A percentile compares a stretch with the other conserved stretches of the same genome.
These are phyloP conservation scores for Xylaria cubensis DNA, from an alignment of 495 filamentous ascomycete genomes.

Conservation along the genomic window DNA sequence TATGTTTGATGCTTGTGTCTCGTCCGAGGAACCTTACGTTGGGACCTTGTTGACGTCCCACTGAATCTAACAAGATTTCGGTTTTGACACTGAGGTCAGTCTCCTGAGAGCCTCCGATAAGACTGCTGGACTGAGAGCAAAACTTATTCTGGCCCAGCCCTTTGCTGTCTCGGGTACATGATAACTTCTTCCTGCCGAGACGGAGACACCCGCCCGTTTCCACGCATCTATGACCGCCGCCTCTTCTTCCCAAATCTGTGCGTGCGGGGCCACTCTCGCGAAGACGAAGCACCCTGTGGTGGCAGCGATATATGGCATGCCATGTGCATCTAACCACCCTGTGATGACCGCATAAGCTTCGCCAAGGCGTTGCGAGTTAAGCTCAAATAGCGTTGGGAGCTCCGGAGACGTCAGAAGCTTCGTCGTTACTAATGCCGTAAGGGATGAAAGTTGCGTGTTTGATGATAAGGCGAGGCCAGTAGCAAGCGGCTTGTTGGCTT, in stretches of 20 bases:
- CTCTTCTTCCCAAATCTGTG: constrained; percentile 6
- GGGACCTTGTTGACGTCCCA: too few relatives aligned
- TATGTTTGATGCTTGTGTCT: too few relatives aligned
- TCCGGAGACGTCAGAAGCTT: not conserved
- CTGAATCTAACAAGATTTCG: too few relatives aligned
- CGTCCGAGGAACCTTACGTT: too few relatives aligned
- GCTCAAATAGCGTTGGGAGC: not conserved
- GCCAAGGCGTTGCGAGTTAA: constrained; percentile 1
- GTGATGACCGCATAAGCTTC: not conserved
- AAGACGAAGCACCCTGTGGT: not conserved
- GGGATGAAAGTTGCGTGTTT: constrained; percentile 21
- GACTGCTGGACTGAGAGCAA: too few relatives aligned
- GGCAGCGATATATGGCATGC: not conserved
- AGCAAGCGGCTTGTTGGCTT: constrained; percentile 16
- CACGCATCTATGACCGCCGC: too few relatives aligned
- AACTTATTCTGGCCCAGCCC: too few relatives aligned
- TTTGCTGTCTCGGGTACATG: too few relatives aligned
- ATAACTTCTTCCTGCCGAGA: too few relatives aligned
- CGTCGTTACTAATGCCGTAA: constrained; percentile 9
- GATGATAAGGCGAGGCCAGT: constrained; percentile 15
- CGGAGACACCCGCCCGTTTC: too few relatives aligned
- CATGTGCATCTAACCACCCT: not conserved
- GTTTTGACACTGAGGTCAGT: too few relatives aligned
- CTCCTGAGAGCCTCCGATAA: too few relatives aligned
- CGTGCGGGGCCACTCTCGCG: not conserved